Base-by-base conservation (phyloP, 2,329 filamentous ascomycete genomes). In the Fonsecaea monophora region DNA sequence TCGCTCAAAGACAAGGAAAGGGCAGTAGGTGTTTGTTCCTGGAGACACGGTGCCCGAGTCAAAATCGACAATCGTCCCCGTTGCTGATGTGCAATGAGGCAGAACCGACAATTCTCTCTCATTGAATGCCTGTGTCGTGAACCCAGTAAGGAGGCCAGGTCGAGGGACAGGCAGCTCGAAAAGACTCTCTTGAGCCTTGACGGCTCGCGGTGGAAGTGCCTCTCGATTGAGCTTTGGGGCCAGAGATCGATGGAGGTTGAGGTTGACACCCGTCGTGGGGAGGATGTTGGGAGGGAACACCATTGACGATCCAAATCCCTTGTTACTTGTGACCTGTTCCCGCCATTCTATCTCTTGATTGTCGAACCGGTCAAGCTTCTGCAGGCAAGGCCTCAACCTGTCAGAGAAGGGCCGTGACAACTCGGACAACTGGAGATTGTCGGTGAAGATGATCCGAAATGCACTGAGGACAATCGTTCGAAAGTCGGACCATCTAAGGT, bases 271-370 rank as follows among this genome's bases (percentile, higher is more conserved):
- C 3, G 70, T 55, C 15, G 64, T 38, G 12, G 71, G 71, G 8
- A 73, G 62, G n/a, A 69, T 54, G 37, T 70, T 67, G 12, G 71
- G 68, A 50, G 71, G 71, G 37, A 73, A 71, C 25, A 73, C 61
- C 35, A 71, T 45, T 13, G 69, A 68, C 15, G 68, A 57, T 4
- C 70, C 70, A 35, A 73, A 71, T 15, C 70, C 71, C 58, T 60
- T 65, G 30, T 65, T 68, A 40, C 40, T 45, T 18, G 59, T 45
- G 4, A 71, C 34, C 30, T 71, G 65, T 32, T 37, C 54, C 15
- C 66, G 69, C 65, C 68, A 72, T 55, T 66, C 59, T 63, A 62
- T 58, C 62, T 69, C 64, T 56, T 72, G 69, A 18, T 34, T 13
- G 13, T 59, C 40, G 40, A 67, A 71, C 35, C 64, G 62, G 7